phyloP scores from a whole-genome alignment of 129 eudicot genomes.

The Tanacetum coccineum region DNA sequence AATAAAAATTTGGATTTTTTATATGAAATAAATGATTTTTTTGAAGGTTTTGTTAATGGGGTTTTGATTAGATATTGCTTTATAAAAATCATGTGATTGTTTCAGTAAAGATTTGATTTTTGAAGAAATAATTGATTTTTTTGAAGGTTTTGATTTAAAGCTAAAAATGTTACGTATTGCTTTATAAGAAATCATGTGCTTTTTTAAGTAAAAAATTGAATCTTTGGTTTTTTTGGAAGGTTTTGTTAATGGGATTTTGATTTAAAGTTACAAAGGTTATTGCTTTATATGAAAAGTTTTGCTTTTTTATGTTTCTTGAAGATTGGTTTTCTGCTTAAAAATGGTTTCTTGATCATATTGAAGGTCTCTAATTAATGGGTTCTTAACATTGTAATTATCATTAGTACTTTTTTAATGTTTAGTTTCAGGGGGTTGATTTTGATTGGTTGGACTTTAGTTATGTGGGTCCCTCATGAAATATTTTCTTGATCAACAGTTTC shows the following conservation, averaged over 20 bases:
- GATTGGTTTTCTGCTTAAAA: neutral
- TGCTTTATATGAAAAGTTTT: neutral
- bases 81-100: too few species aligned
- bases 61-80: neutral
- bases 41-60: neutral
- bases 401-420: constrained; percentile 2
- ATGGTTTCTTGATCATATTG: too few species aligned
- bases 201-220: too few species aligned
- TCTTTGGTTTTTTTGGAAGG: too few species aligned
- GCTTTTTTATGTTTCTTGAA: constrained; percentile 6
- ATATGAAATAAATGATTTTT: too few species aligned
- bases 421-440: constrained; percentile 21
- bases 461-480: constrained; percentile 33
- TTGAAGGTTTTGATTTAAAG: too few species aligned
- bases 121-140: too few species aligned
- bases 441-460: constrained; percentile 18
- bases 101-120: too few species aligned
- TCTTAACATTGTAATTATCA: constrained; percentile 24
- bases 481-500: neutral
- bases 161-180: too few species aligned
- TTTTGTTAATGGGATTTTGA: too few species aligned
- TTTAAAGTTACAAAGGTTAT: neutral
- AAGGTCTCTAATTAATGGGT: neutral
- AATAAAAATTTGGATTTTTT: too few species aligned
- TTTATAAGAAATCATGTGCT: too few species aligned